phyloP scores from a whole-genome alignment of 306 rosid species.

The Pyrus communis region DNA sequence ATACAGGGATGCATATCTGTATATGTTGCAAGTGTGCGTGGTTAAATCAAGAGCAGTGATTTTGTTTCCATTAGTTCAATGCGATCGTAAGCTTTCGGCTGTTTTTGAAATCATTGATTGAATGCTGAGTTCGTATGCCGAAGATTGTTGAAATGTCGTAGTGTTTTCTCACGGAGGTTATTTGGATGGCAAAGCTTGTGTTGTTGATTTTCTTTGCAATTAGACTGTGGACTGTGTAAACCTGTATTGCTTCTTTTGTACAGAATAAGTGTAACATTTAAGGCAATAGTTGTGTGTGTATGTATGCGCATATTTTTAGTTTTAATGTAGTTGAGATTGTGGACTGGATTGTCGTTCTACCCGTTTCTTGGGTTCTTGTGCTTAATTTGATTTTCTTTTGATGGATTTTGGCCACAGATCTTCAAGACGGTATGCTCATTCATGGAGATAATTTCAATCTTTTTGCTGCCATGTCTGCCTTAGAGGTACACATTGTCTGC shows the following conservation, averaged over 20 bases:
- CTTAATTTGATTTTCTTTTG: not conserved
- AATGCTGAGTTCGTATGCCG: not conserved
- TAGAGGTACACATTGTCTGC: slow-evolving; percentile 51
- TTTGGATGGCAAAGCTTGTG: not conserved
- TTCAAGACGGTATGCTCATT: slow-evolving; percentile 88
- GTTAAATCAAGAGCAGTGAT: not conserved
- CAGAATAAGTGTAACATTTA: too few relatives aligned
- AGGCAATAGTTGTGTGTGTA: too few relatives aligned
- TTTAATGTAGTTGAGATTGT: not conserved
- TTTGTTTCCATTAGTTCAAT: not conserved
- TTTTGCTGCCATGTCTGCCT: slow-evolving; percentile 92
- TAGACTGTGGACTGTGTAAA: not conserved
- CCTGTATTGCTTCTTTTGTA: not conserved
- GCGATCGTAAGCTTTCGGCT: not conserved
- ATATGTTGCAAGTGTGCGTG: not conserved
- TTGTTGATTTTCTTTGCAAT: not conserved
- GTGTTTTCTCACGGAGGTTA: not conserved
- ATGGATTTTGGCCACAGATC: slow-evolving; percentile 51
- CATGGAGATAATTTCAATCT: slow-evolving; percentile 93
- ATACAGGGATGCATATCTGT: not conserved
- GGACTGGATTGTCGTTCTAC: not conserved
- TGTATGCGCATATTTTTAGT: too few relatives aligned
- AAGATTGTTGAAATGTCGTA: not conserved
- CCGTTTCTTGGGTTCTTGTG: not conserved
- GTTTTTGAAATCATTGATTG: not conserved